These are phyloP conservation scores for Lentinula sp. DNA, from an alignment of 768 basidiomycete species.

Conservation along the genomic window DNA sequence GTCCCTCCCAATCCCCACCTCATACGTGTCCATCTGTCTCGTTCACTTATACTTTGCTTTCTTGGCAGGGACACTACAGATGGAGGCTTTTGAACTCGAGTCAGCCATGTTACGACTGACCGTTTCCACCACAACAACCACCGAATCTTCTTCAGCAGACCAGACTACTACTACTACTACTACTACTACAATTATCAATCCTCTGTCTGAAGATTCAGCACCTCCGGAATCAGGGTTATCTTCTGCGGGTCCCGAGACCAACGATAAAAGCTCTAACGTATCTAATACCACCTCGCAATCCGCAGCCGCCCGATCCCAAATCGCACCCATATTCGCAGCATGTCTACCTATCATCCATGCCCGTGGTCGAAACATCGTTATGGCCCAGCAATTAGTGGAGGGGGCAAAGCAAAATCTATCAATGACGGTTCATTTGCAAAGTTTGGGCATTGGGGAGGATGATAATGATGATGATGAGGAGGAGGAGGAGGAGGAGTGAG, in stretches of 20 bases:
- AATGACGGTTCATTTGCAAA: conserved; percentile 41
- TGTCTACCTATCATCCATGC: conserved; percentile 43
- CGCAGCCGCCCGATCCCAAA: conserved; percentile 20
- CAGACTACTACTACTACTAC: background rate
- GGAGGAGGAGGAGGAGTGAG: background rate
- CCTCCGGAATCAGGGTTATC: background rate
- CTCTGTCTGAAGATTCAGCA: background rate
- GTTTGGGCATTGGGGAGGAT: conserved; percentile 27
- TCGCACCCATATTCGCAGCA: conserved; percentile 35
- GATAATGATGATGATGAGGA: conserved; percentile 5
- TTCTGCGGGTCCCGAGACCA: background rate
- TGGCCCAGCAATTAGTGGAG: conserved; percentile 45
- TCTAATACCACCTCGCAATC: conserved; percentile 12
- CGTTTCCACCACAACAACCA: background rate
- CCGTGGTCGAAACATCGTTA: conserved; percentile 37
- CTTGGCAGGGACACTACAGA: background rate
- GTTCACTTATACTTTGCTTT: conserved; percentile 13
- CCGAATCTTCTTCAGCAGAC: background rate
- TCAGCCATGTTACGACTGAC: conserved; percentile 4
- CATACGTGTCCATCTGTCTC: conserved; percentile 1
- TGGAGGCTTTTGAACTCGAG: conserved; percentile 6
- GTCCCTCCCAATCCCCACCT: background rate
- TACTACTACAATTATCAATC: background rate
- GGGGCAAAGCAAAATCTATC: conserved; percentile 45
- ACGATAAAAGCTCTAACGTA: background rate